Percentiles rank a stretch among this genome's conserved stretches.
Evolutionary conservation across 2,329 filamentous ascomycete species (phyloP).

Genomic region (Coniella vitis): DNA sequence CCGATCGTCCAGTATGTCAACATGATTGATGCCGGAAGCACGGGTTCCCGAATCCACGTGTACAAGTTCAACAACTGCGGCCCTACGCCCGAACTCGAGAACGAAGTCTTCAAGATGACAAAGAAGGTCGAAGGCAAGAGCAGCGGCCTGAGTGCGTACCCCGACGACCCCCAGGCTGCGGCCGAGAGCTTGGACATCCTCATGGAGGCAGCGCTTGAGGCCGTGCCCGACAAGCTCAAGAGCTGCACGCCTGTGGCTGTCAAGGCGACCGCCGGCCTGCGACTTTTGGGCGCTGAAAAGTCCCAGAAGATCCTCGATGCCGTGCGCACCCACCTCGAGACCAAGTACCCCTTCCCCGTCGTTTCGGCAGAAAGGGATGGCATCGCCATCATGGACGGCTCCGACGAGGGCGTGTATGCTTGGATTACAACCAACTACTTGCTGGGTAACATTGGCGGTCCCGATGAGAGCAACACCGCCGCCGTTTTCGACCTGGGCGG

Average conservation of each 20-base stretch:
- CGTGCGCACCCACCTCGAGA: slow-evolving; percentile 78
- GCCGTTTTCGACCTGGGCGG: slow-evolving; percentile 95
- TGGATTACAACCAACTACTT: slow-evolving; percentile 99
- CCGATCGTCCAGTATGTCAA: slow-evolving; percentile 94
- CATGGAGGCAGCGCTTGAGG: slow-evolving; percentile 76
- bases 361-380: slow-evolving; percentile 79
- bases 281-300: slow-evolving; percentile 74
- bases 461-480: slow-evolving; percentile 83
- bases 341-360: slow-evolving; percentile 88
- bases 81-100: slow-evolving; percentile 85
- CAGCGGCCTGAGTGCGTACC: slow-evolving; percentile 75
- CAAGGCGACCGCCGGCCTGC: slow-evolving; percentile 91
- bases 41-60: slow-evolving; percentile 94
- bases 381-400: slow-evolving; percentile 95
- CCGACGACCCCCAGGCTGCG: slow-evolving; percentile 76
- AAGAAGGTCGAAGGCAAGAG: slow-evolving; percentile 65
- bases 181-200: slow-evolving; percentile 84
- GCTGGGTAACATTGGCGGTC: slow-evolving; percentile 90
- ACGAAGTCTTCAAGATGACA: slow-evolving; percentile 90
- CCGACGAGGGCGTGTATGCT: slow-evolving; percentile 93
- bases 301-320: slow-evolving; percentile 79
- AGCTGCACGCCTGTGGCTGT: slow-evolving; percentile 93
- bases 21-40: slow-evolving; percentile 98
- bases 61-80: slow-evolving; percentile 99
- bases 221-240: slow-evolving; percentile 82